Evolutionary conservation across 2,329 filamentous ascomycete genomes (phyloP), one percentile per base, ranked within the genome.

Genomic region (Fusarium mundagurra): DNA sequence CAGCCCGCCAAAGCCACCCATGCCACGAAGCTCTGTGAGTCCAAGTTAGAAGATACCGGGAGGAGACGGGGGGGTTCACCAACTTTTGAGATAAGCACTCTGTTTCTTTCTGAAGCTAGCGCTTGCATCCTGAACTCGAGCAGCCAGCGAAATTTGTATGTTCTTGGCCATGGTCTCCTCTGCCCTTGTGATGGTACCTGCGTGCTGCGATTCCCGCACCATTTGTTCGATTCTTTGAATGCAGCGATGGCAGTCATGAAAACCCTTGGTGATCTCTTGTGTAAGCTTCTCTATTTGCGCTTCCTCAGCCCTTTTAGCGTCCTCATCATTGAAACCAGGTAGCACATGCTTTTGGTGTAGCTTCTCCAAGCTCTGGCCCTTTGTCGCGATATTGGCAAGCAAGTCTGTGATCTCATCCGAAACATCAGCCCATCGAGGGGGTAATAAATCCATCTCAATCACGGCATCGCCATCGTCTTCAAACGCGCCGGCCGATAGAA

Each of bases 111-210:
- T 90, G 82, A 99, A 99, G 72, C 90, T 88, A 36, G 96, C 93
- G 85, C 95, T 98, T 54, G 94, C 92, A 77, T 98, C 95, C 82
- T 98, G 95, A 0, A 98, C 94, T 71, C 94, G 89, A 4, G 94
- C 88, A 2, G 96, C 96, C 44, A 98, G 88, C 22, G 94, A 96
- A 74, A 97, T 94, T 83, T 98, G 95, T 67, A 99, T 94, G 80
- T 99, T 99, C 84, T 91, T 92, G 58, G 96, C 96, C 95, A 99
- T 98, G 18, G 91, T 94, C 85, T 98, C 95, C 82, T 99, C 96
- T 41, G 94, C 94, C 76, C 89, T 90, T 77, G 90, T 94, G 75
- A 97, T 91, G 59, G 88, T 89, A 54, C 92, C 93, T 47, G 91
- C 88, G 76, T 92, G 88, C 80, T 92, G 92, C 38, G 93, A 90